Conservation (phyloP, 2,329 filamentous ascomycete species). For the Cladophialophora chaetospira region DNA sequence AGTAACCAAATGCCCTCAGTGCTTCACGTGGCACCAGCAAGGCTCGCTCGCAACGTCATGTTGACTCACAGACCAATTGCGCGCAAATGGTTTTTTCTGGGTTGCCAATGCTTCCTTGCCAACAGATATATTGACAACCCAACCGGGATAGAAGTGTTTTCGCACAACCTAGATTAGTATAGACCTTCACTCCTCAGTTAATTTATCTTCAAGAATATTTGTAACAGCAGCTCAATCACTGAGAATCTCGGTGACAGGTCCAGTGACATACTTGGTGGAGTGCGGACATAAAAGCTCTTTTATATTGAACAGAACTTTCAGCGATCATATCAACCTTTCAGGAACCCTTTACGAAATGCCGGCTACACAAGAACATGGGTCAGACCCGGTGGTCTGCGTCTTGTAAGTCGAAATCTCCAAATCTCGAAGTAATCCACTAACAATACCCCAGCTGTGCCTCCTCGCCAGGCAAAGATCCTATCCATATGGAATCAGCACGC, state of each 20-base stretch:
- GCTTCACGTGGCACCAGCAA: slow-evolving; percentile 16
- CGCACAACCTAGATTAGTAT: not conserved
- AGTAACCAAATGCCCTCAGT: not conserved
- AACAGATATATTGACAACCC: not conserved
- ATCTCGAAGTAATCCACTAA: slow-evolving; percentile 26
- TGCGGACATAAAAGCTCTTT: too few species aligned
- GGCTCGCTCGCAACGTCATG: slow-evolving; percentile 18
- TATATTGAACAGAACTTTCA: too few species aligned
- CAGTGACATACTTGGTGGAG: too few species aligned
- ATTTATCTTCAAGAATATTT: not conserved
- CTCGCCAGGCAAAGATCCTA: slow-evolving; percentile 69
- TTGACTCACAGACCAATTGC: slow-evolving; percentile 22
- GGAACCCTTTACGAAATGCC: not conserved
- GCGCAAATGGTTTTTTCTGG: not conserved
- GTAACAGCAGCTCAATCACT: not conserved
- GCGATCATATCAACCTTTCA: not conserved
- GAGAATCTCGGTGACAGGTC: not conserved
- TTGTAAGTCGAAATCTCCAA: slow-evolving; percentile 58
- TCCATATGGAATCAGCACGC: slow-evolving; percentile 76
- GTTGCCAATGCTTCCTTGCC: slow-evolving; percentile 1
- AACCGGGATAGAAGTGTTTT: not conserved
- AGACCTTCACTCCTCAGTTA: not conserved
- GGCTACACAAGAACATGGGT: slow-evolving; percentile 61
- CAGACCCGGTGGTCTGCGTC: slow-evolving; percentile 75
- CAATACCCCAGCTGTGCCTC: slow-evolving; percentile 71